These are phyloP conservation scores for Pyrrhoderma lamaoense DNA, from an alignment of 1,284 basidiomycete genomes.

Conservation along the genomic window DNA sequence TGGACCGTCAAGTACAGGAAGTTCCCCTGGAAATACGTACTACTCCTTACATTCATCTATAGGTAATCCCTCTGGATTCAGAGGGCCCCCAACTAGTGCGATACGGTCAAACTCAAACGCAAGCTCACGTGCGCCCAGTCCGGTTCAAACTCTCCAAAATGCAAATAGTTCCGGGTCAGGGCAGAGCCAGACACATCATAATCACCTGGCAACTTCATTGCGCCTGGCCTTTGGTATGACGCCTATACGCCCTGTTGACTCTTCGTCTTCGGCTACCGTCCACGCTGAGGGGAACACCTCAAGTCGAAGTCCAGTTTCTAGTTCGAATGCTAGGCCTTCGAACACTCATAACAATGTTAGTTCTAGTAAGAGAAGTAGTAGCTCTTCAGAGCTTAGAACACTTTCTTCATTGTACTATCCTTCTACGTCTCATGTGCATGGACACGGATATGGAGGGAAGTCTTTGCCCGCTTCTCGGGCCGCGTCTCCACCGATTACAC, in stretches of 20 bases:
- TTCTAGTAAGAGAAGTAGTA: slow-evolving; percentile 13
- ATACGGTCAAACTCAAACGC: slow-evolving; percentile 30
- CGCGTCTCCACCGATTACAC: slow-evolving; percentile 58
- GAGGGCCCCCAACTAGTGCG: slow-evolving; percentile 20
- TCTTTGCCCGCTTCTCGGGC: slow-evolving; percentile 51
- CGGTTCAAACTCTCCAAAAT: slow-evolving; percentile 24
- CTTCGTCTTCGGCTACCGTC: slow-evolving; percentile 24
- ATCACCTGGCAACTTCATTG: slow-evolving; percentile 72
- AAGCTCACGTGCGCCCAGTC: slow-evolving; percentile 47
- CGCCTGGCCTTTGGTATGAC: slow-evolving; percentile 86
- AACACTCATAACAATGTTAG: not conserved
- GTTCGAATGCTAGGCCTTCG: too few relatives aligned
- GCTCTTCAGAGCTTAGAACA: slow-evolving; percentile 13
- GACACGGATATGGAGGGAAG: slow-evolving; percentile 18
- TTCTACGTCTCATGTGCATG: slow-evolving; percentile 18
- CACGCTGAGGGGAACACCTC: too few relatives aligned
- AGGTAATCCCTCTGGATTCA: not conserved
- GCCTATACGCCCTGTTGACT: slow-evolving; percentile 49
- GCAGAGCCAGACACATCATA: slow-evolving; percentile 33
- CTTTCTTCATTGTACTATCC: slow-evolving; percentile 5
- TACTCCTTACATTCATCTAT: slow-evolving; percentile 4
- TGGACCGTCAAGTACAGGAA: slow-evolving; percentile 17
- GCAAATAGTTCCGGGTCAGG: not conserved
- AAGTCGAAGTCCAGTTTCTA: too few relatives aligned
- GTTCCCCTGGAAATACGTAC: slow-evolving; percentile 15